Evolutionary conservation across 352 stramenopile genomes (phyloP).

Genomic region (Globisporangium megalacanthum): DNA sequence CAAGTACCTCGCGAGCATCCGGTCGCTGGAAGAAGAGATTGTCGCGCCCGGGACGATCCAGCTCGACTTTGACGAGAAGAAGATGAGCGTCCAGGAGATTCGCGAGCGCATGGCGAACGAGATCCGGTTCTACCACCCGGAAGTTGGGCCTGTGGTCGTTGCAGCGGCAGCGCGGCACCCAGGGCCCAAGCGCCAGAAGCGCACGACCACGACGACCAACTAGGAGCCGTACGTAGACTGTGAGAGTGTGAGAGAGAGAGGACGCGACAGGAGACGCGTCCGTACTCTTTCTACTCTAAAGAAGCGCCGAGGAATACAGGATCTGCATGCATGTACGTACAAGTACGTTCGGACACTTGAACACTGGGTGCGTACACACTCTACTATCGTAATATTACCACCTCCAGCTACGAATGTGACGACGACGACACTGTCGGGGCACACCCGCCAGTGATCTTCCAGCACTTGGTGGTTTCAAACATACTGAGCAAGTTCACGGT

Average conservation of each 20-base stretch:
- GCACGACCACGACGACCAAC: conserved; percentile 5
- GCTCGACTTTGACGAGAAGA: conserved; percentile 84
- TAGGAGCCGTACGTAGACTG: not conserved
- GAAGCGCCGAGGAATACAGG: not conserved
- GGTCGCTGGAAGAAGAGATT: conserved; percentile 81
- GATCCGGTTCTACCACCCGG: conserved; percentile 74
- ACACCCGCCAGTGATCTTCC: conserved; percentile 58
- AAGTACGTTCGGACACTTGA: too few relatives aligned
- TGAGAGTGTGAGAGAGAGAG: not conserved
- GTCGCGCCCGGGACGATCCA: conserved; percentile 78
- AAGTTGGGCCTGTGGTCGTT: conserved; percentile 8
- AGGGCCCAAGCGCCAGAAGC: conserved; percentile 11
- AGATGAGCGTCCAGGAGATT: conserved; percentile 77
- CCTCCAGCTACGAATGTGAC: not conserved
- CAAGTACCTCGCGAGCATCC: conserved; percentile 83
- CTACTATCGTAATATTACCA: not conserved
- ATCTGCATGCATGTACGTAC: not conserved
- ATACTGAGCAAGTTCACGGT: conserved; percentile 19
- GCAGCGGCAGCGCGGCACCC: conserved; percentile 2
- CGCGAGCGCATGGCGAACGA: conserved; percentile 76
- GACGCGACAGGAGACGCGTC: not conserved
- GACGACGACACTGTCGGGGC: conserved; percentile 13
- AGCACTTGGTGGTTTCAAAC: conserved; percentile 40
- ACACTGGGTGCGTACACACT: not conserved
- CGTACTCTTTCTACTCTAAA: not conserved